phyloP scores from a whole-genome alignment of 2,329 filamentous ascomycete species.

The Bipolaris sorokiniana region DNA sequence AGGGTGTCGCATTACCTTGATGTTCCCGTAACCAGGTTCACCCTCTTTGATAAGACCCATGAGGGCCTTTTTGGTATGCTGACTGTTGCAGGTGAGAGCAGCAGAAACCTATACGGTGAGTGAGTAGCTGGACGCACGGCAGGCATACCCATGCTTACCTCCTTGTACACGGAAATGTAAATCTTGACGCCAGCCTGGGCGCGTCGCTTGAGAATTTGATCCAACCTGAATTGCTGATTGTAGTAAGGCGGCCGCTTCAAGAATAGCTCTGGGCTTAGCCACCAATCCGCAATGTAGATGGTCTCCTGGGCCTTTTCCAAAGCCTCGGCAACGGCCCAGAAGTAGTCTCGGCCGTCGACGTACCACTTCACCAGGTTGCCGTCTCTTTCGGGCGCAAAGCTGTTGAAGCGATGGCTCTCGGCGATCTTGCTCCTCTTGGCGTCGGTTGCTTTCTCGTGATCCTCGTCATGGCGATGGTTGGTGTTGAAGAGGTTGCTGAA shows the following conservation, averaged over 20 bases:
- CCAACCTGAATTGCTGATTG: constrained; percentile 85
- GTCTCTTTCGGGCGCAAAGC: constrained; percentile 85
- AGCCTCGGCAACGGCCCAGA: constrained; percentile 87
- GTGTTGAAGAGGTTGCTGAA: constrained; percentile 75
- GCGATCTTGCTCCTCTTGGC: constrained; percentile 75
- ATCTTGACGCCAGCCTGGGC: constrained; percentile 95
- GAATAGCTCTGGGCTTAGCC: constrained; percentile 89
- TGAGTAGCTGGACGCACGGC: constrained; percentile 7
- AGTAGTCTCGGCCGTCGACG: constrained; percentile 93
- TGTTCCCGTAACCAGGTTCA: constrained; percentile 83
- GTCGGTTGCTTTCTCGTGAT: constrained; percentile 84
- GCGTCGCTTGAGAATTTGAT: constrained; percentile 83
- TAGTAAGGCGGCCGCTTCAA: constrained; percentile 81
- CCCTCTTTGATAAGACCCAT: constrained; percentile 83
- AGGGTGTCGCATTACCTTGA: constrained; percentile 85
- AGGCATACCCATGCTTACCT: constrained; percentile 54
- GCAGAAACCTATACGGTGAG: constrained; percentile 40
- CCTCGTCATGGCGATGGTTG: constrained; percentile 92
- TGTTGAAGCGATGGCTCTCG: constrained; percentile 81
- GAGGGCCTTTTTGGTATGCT: constrained; percentile 88
- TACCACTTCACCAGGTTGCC: constrained; percentile 96
- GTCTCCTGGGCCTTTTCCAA: constrained; percentile 89
- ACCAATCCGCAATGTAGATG: constrained; percentile 98
- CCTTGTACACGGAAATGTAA: constrained; percentile 90
- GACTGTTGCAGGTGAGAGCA: constrained; percentile 84